phyloP scores from a whole-genome alignment of 306 rosid species.

The Dalbergia cochinchinensis region DNA sequence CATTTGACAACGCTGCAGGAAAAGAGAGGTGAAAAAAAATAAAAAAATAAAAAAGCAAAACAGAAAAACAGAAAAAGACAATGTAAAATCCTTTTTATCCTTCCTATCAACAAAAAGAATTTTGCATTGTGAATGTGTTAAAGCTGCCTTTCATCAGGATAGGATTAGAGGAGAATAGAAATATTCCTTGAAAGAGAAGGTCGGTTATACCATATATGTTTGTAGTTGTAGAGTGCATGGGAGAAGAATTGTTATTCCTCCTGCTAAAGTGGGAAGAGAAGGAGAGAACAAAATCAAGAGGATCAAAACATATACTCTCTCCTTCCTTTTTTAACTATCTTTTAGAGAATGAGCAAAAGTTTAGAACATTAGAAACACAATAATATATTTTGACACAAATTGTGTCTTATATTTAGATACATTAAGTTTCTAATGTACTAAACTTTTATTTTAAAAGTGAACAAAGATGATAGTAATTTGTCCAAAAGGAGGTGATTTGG shows the following conservation, averaged over 20 bases:
- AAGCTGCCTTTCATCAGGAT: slow-evolving; percentile 28
- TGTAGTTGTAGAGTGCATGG: neutral
- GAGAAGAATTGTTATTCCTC: slow-evolving; percentile 32
- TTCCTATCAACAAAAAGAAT: slow-evolving; percentile 40
- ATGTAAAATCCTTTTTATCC: slow-evolving; percentile 12
- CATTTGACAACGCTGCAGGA: slow-evolving; percentile 16
- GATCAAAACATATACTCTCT: neutral
- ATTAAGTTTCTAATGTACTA: too few relatives aligned
- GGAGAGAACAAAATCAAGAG: slow-evolving; percentile 22
- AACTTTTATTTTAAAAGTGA: too few relatives aligned
- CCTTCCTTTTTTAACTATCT: too few relatives aligned
- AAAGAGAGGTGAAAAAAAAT: neutral
- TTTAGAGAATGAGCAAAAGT: too few relatives aligned
- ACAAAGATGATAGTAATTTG: neutral
- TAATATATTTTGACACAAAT: too few relatives aligned
- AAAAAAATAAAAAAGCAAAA: neutral
- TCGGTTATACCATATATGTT: slow-evolving; percentile 31
- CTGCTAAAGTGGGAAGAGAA: slow-evolving; percentile 35
- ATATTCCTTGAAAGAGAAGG: slow-evolving; percentile 43
- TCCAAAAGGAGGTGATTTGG: slow-evolving; percentile 25
- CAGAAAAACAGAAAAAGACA: slow-evolving; percentile 36
- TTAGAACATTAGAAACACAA: too few relatives aligned
- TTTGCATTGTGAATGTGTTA: slow-evolving; percentile 42
- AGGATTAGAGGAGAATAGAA: slow-evolving; percentile 33
- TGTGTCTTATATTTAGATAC: too few relatives aligned